These are phyloP conservation scores for Penicillium sp. DNA, from an alignment of 2,329 filamentous ascomycete genomes.

Conservation along the genomic window DNA sequence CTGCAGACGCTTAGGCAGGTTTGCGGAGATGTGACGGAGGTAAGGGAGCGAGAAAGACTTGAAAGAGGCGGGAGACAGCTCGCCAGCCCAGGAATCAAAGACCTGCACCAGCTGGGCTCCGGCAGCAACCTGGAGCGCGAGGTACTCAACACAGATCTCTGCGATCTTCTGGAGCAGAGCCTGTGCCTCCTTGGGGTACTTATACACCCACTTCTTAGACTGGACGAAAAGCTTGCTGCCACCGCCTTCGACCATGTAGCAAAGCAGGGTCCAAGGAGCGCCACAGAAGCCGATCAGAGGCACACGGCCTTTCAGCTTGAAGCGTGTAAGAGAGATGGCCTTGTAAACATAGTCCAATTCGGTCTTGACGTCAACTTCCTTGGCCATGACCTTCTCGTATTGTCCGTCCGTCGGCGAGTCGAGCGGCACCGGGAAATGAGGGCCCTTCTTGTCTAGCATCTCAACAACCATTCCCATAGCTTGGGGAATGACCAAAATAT, in stretches of 20 bases:
- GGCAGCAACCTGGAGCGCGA: conserved; percentile 87
- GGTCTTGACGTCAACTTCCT: conserved; percentile 77
- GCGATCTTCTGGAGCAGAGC: conserved; percentile 85
- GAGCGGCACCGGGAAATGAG: conserved; percentile 87
- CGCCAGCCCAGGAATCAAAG: conserved; percentile 97
- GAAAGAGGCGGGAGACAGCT: conserved; percentile 83
- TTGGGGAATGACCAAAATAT: conserved; percentile 96
- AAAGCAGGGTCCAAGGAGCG: conserved; percentile 93
- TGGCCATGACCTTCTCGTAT: conserved; percentile 74
- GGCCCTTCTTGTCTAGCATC: conserved; percentile 97
- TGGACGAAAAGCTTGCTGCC: conserved; percentile 94
- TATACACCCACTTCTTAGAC: conserved; percentile 96
- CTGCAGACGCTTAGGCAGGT: conserved; percentile 72
- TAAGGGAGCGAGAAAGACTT: conserved; percentile 84
- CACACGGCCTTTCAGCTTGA: conserved; percentile 84
- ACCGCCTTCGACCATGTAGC: conserved; percentile 98
- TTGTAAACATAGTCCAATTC: conserved; percentile 95
- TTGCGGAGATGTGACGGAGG: conserved; percentile 76
- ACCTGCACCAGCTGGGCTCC: conserved; percentile 96
- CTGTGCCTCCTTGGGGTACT: conserved; percentile 77
- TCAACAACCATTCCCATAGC: conserved; percentile 98
- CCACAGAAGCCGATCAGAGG: conserved; percentile 96
- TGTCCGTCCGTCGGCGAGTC: conserved; percentile 77
- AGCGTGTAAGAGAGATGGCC: conserved; percentile 85
- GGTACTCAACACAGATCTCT: conserved; percentile 90